These are phyloP conservation scores for Limnanthes douglasii DNA, from an alignment of 345 rosid species.

Conservation along the genomic window DNA sequence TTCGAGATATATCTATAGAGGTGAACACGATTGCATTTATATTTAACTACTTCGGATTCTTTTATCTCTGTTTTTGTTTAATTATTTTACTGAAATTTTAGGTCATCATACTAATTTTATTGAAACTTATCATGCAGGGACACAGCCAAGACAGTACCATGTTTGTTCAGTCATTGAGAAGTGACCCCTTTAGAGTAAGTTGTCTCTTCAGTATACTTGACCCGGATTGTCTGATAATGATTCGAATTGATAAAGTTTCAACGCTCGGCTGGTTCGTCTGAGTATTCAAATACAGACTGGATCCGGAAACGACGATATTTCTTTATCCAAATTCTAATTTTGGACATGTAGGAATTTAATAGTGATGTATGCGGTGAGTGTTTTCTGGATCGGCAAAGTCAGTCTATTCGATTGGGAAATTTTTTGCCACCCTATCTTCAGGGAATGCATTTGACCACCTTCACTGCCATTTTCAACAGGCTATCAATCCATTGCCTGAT, in stretches of 20 bases:
- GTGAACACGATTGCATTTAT: constrained; percentile 17
- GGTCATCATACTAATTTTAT: background rate
- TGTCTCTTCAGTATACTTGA: constrained; percentile 1
- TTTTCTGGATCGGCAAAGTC: background rate
- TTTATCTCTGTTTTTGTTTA: background rate
- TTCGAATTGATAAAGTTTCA: too few species aligned
- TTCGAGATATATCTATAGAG: constrained; percentile 85
- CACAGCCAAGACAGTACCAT: constrained; percentile 35
- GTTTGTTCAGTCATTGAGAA: constrained; percentile 87
- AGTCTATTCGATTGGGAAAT: too few species aligned
- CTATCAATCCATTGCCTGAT: too few species aligned
- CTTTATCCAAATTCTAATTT: background rate
- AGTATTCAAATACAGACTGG: too few species aligned
- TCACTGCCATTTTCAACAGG: too few species aligned
- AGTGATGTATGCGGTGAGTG: background rate
- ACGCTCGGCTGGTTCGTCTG: too few species aligned
- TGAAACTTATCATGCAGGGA: constrained; percentile 30
- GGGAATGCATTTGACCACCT: too few species aligned
- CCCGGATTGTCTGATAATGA: background rate
- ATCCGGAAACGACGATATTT: background rate
- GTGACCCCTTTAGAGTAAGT: constrained; percentile 89
- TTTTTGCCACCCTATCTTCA: too few species aligned
- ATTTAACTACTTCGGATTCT: background rate
- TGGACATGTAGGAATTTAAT: background rate
- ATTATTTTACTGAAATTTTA: constrained; percentile 3